Evolutionary conservation across 176 grass and related monocot species (phyloP).

Genomic region (Oryza rufipogon): DNA sequence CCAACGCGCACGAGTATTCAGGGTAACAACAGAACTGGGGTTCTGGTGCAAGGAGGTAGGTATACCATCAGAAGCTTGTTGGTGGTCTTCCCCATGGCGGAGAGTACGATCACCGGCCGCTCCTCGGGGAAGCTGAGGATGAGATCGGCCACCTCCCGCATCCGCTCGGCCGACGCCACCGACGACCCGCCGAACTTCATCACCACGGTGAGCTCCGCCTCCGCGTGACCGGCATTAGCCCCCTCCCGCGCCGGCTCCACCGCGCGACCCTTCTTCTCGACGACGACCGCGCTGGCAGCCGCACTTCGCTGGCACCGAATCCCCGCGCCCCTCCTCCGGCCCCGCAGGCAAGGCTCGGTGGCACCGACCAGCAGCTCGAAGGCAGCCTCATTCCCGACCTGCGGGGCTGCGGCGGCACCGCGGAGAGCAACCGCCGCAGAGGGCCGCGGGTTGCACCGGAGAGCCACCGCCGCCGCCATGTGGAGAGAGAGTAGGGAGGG

Average conservation of each 20-base stretch:
- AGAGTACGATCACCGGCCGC: constrained; percentile 65
- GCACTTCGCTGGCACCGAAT: constrained; percentile 34
- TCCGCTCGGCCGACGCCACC: constrained; percentile 64
- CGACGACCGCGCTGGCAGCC: not conserved
- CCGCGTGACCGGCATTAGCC: not conserved
- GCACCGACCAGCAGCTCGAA: not conserved
- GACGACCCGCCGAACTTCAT: constrained; percentile 85
- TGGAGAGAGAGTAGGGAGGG: not conserved
- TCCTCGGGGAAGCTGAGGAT: constrained; percentile 71
- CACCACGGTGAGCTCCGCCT: constrained; percentile 51
- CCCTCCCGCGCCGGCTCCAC: not conserved
- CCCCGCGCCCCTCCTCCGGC: constrained; percentile 30
- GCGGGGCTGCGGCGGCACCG: not conserved
- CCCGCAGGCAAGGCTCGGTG: not conserved
- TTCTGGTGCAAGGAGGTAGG: not conserved
- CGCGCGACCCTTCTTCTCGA: constrained; percentile 16
- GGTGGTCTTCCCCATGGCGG: constrained; percentile 76
- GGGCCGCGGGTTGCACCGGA: constrained; percentile 17
- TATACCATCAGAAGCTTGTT: constrained; percentile 68
- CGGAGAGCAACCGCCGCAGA: constrained; percentile 7
- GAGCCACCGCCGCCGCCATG: constrained; percentile 22
- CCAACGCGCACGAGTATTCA: not conserved
- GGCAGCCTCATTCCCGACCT: not conserved
- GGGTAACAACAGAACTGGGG: not conserved
- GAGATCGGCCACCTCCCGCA: constrained; percentile 68